A percentile compares a stretch with the other conserved stretches of the same genome.
phyloP scores from a whole-genome alignment of 192 early-diverging fungal species.

The Physocladia obscura region DNA sequence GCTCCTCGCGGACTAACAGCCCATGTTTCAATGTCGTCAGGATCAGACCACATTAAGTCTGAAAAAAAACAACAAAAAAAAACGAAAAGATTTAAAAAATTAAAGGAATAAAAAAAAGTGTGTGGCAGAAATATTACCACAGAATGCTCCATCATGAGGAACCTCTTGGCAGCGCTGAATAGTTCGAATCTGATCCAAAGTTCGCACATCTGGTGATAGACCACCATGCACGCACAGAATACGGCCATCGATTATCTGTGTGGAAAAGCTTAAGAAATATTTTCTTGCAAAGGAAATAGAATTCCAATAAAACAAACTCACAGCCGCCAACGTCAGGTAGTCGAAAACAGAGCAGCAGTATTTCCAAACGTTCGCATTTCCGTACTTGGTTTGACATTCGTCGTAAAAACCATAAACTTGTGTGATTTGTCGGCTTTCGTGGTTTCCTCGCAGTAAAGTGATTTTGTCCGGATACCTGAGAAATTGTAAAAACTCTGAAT shows the following conservation, averaged over 20 bases:
- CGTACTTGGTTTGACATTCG: conserved; percentile 92
- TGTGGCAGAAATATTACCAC: conserved; percentile 46
- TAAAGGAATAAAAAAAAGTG: neutral
- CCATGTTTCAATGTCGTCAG: conserved; percentile 92
- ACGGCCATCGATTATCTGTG: conserved; percentile 93
- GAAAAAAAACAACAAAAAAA: too few relatives aligned
- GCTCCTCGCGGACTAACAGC: conserved; percentile 87
- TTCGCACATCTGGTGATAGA: conserved; percentile 88
- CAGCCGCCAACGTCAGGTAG: conserved; percentile 85
- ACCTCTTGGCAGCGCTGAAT: conserved; percentile 93
- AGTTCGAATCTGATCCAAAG: conserved; percentile 91
- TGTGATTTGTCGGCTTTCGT: conserved; percentile 95
- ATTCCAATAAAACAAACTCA: conserved; percentile 42
- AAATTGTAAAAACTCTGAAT: conserved; percentile 14
- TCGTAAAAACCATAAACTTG: conserved; percentile 97
- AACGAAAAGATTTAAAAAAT: neutral
- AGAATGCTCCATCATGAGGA: conserved; percentile 92
- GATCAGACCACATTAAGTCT: conserved; percentile 97
- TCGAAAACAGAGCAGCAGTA: conserved; percentile 94
- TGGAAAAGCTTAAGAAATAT: neutral
- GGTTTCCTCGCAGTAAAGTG: conserved; percentile 91
- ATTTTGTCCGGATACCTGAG: conserved; percentile 92
- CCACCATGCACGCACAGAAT: conserved; percentile 92
- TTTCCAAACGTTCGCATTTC: conserved; percentile 94
- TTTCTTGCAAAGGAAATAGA: neutral